Percentiles rank a stretch among this genome's conserved stretches.
These are phyloP conservation scores for Solanum infundibuliforme DNA, from an alignment of 257 asterid genomes.

Conservation along the genomic window DNA sequence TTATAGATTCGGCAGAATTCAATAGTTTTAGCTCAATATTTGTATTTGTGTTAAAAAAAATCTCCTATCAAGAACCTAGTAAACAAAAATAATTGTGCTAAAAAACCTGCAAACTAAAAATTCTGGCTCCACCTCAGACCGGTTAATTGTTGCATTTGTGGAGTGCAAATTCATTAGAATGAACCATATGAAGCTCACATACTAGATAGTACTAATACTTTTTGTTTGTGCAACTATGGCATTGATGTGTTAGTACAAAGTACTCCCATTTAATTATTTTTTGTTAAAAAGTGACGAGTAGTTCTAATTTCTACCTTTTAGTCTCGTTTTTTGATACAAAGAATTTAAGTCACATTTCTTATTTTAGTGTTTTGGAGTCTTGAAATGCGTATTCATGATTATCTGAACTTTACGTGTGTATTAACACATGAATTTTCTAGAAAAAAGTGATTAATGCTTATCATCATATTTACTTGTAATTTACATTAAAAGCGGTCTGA, in stretches of 20 bases:
- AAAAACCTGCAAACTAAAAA: too few species aligned
- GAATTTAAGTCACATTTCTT: not conserved
- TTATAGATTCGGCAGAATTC: not conserved
- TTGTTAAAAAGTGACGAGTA: not conserved
- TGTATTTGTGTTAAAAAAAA: not conserved
- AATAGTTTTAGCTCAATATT: too few species aligned
- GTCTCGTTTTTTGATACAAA: too few species aligned
- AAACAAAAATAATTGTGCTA: too few species aligned
- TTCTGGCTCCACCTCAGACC: not conserved
- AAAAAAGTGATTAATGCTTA: not conserved
- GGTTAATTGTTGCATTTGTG: not conserved
- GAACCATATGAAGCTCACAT: not conserved
- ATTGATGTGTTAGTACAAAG: not conserved
- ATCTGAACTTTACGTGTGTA: rapidly evolving
- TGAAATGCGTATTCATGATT: not conserved
- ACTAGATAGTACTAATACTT: not conserved
- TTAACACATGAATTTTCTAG: not conserved
- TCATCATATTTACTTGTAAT: not conserved
- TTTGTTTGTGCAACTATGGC: not conserved
- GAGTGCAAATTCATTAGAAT: not conserved
- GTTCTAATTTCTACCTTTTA: not conserved
- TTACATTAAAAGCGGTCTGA: not conserved
- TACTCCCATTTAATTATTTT: not conserved
- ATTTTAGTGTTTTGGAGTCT: not conserved
- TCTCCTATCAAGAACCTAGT: too few species aligned